Conservation (phyloP, 1,284 basidiomycete genomes). For the Cutaneotrichosporon sp. region DNA sequence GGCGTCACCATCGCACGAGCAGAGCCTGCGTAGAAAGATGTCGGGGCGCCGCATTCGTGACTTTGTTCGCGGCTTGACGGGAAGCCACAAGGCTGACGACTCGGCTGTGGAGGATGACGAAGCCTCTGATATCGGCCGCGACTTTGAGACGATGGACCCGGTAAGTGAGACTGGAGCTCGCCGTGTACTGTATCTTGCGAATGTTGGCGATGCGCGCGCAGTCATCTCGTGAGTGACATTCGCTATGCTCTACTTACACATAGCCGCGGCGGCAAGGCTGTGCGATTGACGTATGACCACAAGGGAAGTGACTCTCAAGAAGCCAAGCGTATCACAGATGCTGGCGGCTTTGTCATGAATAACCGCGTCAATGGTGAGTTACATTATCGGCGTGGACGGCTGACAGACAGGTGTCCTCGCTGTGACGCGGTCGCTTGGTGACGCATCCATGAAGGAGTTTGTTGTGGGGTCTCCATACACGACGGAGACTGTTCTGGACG, state of each 20-base stretch:
- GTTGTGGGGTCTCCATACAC: slow-evolving; percentile 98
- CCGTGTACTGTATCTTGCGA: slow-evolving; percentile 90
- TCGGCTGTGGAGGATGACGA: slow-evolving; percentile 33
- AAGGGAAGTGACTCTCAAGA: slow-evolving; percentile 97
- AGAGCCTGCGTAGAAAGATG: slow-evolving; percentile 35
- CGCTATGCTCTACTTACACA: slow-evolving; percentile 37
- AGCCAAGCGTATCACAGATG: slow-evolving; percentile 94
- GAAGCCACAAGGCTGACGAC: slow-evolving; percentile 29
- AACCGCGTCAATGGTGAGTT: slow-evolving; percentile 81
- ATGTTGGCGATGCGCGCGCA: slow-evolving; percentile 69
- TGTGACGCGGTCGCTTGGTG: slow-evolving; percentile 92
- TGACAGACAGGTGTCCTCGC: slow-evolving; percentile 69
- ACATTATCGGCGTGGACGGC: slow-evolving; percentile 16
- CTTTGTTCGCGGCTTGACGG: slow-evolving; percentile 50
- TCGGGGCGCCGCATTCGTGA: slow-evolving; percentile 47
- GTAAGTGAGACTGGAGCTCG: slow-evolving; percentile 51
- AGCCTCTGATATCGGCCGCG: slow-evolving; percentile 35
- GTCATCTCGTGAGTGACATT: slow-evolving; percentile 47
- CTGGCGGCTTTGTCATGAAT: slow-evolving; percentile 98
- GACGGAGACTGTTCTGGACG: slow-evolving; percentile 86
- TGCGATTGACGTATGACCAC: slow-evolving; percentile 96
- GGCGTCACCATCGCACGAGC: slow-evolving; percentile 18
- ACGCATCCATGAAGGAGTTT: slow-evolving; percentile 99
- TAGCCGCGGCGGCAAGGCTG: slow-evolving; percentile 75
- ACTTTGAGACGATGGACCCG: slow-evolving; percentile 49